Percentiles rank a stretch among this genome's conserved stretches.
Conservation (phyloP, 1,284 basidiomycete species). For the Cutaneotrichosporon sp. region DNA sequence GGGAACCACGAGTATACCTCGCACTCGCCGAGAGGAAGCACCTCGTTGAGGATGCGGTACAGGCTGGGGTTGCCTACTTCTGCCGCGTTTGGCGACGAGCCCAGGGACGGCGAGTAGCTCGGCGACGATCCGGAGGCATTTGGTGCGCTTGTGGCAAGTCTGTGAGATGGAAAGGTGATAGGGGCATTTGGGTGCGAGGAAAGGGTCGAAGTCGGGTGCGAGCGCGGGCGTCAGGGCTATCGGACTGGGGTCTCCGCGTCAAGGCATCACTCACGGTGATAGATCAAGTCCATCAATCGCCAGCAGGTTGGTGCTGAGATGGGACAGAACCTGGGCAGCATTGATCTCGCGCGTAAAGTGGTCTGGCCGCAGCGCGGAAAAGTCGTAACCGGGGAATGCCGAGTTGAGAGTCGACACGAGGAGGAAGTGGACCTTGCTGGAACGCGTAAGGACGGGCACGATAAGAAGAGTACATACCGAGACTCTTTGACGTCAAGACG, state of each 20-base stretch:
- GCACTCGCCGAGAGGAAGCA: slow-evolving; percentile 83
- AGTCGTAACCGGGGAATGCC: slow-evolving; percentile 96
- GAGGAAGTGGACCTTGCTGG: slow-evolving; percentile 53
- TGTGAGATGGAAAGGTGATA: neutral
- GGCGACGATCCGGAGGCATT: slow-evolving; percentile 1
- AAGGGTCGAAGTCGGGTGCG: neutral
- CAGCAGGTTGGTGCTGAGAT: slow-evolving; percentile 30
- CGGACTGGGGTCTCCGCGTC: slow-evolving; percentile 8
- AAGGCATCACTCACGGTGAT: slow-evolving; percentile 24
- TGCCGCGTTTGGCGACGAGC: slow-evolving; percentile 7
- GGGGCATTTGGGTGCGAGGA: neutral
- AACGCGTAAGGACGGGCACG: slow-evolving; percentile 1
- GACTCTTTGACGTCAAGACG: slow-evolving; percentile 46
- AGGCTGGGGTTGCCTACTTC: slow-evolving; percentile 47
- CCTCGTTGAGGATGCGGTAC: slow-evolving; percentile 80
- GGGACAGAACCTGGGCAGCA: slow-evolving; percentile 50
- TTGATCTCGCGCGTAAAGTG: slow-evolving; percentile 82
- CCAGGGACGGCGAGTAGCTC: neutral
- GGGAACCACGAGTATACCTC: slow-evolving; percentile 94
- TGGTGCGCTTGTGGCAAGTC: neutral
- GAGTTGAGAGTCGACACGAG: slow-evolving; percentile 95
- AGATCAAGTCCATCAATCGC: slow-evolving; percentile 22
- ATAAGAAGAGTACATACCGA: slow-evolving; percentile 27
- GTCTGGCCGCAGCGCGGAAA: slow-evolving; percentile 82
- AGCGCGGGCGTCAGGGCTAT: slow-evolving; percentile 8